Evolutionary conservation across 768 basidiomycete genomes (phyloP), one percentile per base, ranked within the genome.

Genomic region (Stropharia rugosoannulata): DNA sequence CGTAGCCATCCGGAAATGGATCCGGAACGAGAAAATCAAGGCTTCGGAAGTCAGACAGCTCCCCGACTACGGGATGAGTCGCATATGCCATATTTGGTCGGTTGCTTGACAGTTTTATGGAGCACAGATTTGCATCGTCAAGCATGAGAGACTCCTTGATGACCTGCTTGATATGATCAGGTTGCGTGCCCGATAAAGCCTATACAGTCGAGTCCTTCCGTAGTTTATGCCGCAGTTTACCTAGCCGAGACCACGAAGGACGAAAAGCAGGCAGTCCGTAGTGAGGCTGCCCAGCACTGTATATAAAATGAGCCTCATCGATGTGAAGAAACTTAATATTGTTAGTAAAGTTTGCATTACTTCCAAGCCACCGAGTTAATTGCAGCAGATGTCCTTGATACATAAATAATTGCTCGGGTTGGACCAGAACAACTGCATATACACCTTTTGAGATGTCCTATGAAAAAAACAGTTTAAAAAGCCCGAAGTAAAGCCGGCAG

Each of bases 281-380:
- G 9, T 37, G 59, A 2, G 55, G 47, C 10, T 58, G 19, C 2
- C 69, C 66, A 48, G 62, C 62, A 10, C 56, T 64, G 37, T 25
- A 56, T 43, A 66, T 61, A 19, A 44, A 61, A 49, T 70, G 69
- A 5, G 57, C 62, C 40, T 70, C 66, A 32, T 69, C 66, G 15
- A 69, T 46, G 49, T 59, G 43, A 1, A 70, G 32, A 12, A 36
- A 35, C 48, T 18, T 49, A 18, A 49, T 39, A 13, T 8, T n/a
- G 5, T 37, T 10, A n/a, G 8, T 9, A 35, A 49, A 49, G 18
- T 0, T 42, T 15, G 22, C 55, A 47, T 10, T 49, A 7, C 10
- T 35, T 4, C 13, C 52, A 35, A 35, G 47, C 41, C 54, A 54
- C 49, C 39, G 12, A 18, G 52, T 45, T 12, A 58, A 35, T 15